Base-by-base conservation (phyloP, 257 asterid genomes). In the Solanum dulcamara region DNA sequence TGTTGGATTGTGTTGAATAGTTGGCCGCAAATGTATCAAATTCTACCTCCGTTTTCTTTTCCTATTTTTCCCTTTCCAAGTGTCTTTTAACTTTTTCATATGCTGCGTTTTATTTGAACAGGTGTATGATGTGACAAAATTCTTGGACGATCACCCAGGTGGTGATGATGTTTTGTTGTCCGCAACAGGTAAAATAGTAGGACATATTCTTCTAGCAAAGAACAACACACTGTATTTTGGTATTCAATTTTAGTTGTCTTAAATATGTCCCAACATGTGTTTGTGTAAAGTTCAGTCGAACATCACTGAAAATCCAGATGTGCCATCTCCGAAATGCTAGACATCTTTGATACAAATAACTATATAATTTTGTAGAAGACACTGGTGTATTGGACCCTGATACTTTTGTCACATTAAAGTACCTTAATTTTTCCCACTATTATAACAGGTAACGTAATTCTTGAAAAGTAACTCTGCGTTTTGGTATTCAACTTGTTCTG, bases 91-190 rank as follows among this genome's bases (percentile, higher is more conserved):
- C 24, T 17, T 48, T 9, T 48, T 3, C 67, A 42, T 42, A 48
- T 18, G 11, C 1, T 46, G 72, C 11, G 24, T 50, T 26, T 12
- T 64, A 81, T 57, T 37, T 55, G 57, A 84, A 85, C 87, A 95
- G 98, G 98, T 94, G 66, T 95, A 91, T 40, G 93, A 95, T 86
- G 98, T 95, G 88, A 93, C 98, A 0, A 93, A 91, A 80, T 95
- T 93, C 93, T 81, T 95, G 93, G 97, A 95, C 28, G 98, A 95
- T 87, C 98, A 95, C 88, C 98, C 98, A 0, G 98, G 98, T 30
- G 98, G 98, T 9, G 98, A 93, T 30, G 98, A 95, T 62, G 98
- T 95, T 77, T 86, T 95, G 87, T 70, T 94, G 89, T 90, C 95
- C 53, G 91, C 97, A 84, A 92, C 98, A 80, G 98, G 98, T 94